A percentile compares a stretch with the other conserved stretches of the same genome.
Conservation (phyloP, 2,329 filamentous ascomycete species). For the Colletotrichum tamarilloi region DNA sequence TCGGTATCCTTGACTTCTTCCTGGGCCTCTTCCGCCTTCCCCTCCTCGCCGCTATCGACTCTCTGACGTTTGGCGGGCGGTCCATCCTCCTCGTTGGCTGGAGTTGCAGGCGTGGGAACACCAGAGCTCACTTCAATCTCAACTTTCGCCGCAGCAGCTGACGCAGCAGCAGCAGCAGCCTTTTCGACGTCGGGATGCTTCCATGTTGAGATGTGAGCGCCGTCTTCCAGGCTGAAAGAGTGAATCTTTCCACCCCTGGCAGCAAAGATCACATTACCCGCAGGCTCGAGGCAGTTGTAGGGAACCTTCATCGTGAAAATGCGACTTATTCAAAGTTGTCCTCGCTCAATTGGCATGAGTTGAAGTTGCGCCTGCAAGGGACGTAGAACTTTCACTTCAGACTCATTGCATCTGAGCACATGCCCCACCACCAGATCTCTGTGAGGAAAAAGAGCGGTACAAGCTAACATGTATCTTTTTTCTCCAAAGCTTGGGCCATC, state of each 20-base stretch:
- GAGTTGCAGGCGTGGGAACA: conserved; percentile 23
- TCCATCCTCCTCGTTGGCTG: conserved; percentile 39
- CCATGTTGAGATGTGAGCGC: conserved; percentile 72
- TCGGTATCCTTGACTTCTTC: conserved; percentile 37
- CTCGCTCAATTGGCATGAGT: conserved; percentile 12
- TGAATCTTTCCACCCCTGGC: conserved; percentile 80
- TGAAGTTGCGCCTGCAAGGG: neutral
- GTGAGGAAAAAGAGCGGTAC: conserved; percentile 53
- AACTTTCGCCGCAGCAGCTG: conserved; percentile 39
- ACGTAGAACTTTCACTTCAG: conserved; percentile 29
- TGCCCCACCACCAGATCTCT: conserved; percentile 15
- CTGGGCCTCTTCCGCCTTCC: conserved; percentile 46
- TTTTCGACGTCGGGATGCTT: conserved; percentile 57
- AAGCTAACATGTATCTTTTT: conserved; percentile 43
- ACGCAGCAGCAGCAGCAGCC: conserved; percentile 39
- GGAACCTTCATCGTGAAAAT: conserved; percentile 60
- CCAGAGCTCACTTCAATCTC: conserved; percentile 41
- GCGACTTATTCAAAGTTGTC: neutral
- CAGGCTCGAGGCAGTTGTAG: conserved; percentile 71
- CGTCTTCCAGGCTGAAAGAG: conserved; percentile 70
- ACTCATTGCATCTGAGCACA: conserved; percentile 1
- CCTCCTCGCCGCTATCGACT: conserved; percentile 45
- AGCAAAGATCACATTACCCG: conserved; percentile 73
- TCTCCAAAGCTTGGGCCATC: conserved; percentile 24
- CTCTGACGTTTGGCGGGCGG: conserved; percentile 57